Evolutionary conservation across 2,329 filamentous ascomycete species (phyloP).

Genomic region (Beauveria caledonica): DNA sequence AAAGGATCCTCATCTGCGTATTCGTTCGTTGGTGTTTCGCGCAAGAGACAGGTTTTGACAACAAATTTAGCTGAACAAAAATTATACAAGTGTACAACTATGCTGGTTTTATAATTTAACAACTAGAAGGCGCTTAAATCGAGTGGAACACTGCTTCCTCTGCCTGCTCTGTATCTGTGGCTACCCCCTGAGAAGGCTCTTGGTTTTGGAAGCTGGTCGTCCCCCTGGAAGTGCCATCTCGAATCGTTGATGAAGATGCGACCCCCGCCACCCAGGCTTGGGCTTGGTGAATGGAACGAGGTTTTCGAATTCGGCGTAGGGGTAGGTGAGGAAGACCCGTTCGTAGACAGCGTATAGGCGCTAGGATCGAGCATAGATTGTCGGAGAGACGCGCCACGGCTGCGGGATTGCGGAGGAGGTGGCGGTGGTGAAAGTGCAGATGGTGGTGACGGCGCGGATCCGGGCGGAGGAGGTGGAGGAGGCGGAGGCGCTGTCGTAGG

Average conservation of each 20-base stretch:
- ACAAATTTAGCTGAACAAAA: neutral
- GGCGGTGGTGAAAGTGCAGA: slow-evolving; percentile 33
- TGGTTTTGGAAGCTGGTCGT: slow-evolving; percentile 75
- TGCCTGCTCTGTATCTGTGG: slow-evolving; percentile 79
- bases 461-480: slow-evolving; percentile 29
- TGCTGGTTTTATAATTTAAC: slow-evolving; percentile 9
- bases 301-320: slow-evolving; percentile 30
- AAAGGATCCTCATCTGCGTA: neutral
- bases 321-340: slow-evolving; percentile 47
- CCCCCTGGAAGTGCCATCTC: slow-evolving; percentile 81
- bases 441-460: slow-evolving; percentile 21
- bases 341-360: slow-evolving; percentile 63
- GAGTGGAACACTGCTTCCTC: slow-evolving; percentile 88
- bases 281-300: slow-evolving; percentile 23
- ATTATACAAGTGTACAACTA: neutral
- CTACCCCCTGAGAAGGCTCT: slow-evolving; percentile 66
- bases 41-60: neutral
- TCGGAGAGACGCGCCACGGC: slow-evolving; percentile 40
- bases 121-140: slow-evolving; percentile 57
- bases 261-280: slow-evolving; percentile 19
- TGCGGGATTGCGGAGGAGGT: slow-evolving; percentile 27
- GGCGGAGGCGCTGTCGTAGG: slow-evolving; percentile 29
- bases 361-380: slow-evolving; percentile 65
- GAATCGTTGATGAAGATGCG: slow-evolving; percentile 62
- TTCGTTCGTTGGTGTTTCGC: neutral